Evolutionary conservation across 768 basidiomycete genomes (phyloP), one percentile per base, ranked within the genome.

Genomic region (Podaxis sp.): DNA sequence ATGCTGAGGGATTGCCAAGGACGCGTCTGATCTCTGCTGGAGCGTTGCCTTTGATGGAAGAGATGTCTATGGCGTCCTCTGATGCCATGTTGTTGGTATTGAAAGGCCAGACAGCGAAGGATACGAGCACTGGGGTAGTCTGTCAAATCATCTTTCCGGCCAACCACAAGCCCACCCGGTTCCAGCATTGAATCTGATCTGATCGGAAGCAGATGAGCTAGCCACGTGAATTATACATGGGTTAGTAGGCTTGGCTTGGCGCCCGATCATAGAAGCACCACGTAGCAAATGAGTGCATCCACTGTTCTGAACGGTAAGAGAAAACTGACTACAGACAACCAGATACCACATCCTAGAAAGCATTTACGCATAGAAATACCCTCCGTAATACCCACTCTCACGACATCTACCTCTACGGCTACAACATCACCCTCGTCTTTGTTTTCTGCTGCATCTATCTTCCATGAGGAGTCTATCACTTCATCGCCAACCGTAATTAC

Each of bases 11-110:
- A 57, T 68, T 53, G 10, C 68, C 66, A 9, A 72, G 61, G 4
- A 64, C n/a, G 4, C 57, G 52, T 50, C 70, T 73, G 35, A 67
- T 64, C 4, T 65, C 50, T n/a, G 62, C 62, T 5, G 69, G 62
- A 14, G 67, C 69, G 38, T 73, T 72, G 14, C 70, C 70, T 14
- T 38, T 25, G 35, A 62, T 62, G 3, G 25, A 53, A 14, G 57
- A 27, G 36, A 59, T 37, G 11, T 32, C 28, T 36, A 13, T 23
- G 37, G 38, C 38, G 16, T 64, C 60, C 25, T 60, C 46, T 14
- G 40, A 57, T 28, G 54, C 36, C 54, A 55, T 61, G 21, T 36
- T 48, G 3, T 21, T 48, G 47, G 25, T 23, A 23, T 18, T 23
- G 47, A 23, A 23, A 27, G 47, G 5, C 10, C 18, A 48, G 13